Base-by-base conservation (phyloP, 768 basidiomycete species). In the Mycena galericulata region DNA sequence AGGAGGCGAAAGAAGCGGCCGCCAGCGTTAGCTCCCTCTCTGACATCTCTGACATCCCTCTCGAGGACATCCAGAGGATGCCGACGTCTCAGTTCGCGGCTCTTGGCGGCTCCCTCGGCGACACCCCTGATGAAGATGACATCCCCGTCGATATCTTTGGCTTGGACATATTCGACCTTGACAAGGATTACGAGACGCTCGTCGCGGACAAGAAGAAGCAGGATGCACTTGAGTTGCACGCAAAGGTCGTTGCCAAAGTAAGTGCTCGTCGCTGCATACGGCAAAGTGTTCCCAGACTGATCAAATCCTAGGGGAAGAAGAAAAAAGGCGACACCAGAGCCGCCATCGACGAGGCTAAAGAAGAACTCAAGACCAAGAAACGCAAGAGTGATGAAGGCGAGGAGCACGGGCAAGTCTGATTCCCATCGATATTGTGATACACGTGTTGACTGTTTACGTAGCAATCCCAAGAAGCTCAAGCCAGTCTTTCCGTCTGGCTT, bases 161-260 rank as follows among this genome's bases (percentile, higher is more conserved):
- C 40, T 20, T 15, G 4, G 22, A 9, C 30, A 7, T 56, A 22
- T 14, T 24, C 24, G 55, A 56, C 40, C 55, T 56, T 26, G 55
- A 56, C 55, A 56, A 56, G 14, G 55, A 56, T 12, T 43, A 56
- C 55, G 55, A 56, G 24, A 56, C 55, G 1, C 22, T 56, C 4
- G 40, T 56, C 12, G 55, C 36, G 1, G 40, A 43, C 22, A 17
- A 40, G 24, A 56, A 56, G 20, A 27, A 40, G 40, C 38, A 56
- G 55, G 15, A 17, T 10, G 18, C 7, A 40, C 9, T 1, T 3
- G 38, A 40, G 2, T 15, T 56, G 5, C 38, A 41, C 26, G 8
- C 10, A 26, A 56, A 43, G 26, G 20, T 56, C 26, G 29, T 43
- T 2, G 57, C 29, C 36, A 14, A 40, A 15, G 24, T 55, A 27